Base-by-base conservation (phyloP, 345 rosid genomes). In the Turritis glabra region DNA sequence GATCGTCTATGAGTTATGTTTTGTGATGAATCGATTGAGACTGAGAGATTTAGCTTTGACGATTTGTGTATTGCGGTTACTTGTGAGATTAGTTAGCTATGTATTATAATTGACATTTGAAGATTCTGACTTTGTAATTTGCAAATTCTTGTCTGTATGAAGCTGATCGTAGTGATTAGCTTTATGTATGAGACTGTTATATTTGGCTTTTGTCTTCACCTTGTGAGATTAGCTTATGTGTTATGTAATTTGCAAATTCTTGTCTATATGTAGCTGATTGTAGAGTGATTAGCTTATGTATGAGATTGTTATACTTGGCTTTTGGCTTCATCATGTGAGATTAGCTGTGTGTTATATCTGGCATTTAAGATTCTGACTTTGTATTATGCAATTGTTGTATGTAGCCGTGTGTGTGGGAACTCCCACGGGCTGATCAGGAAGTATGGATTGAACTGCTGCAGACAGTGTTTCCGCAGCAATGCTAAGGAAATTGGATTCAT, bases 401-500 rank as follows among this genome's bases (percentile, higher is more conserved):
- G 43, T 43, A 79, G 82, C 67, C 82, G 82, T 41, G 82, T 79
- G 18, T 79, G 79, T 1, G 79, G 82, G 1, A 79, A 79, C 52
- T 74, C 82, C 0, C 82, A 79, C 21, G 82, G 76, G 35, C 23
- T 79, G 64, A 79, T 79, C 51, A 48, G 82, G 72, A 79, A 79
- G 73, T 79, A 79, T 15, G 82, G 79, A 0, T 67, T 79, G 26
- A 79, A 68, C 75, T 79, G 79, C 22, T 79, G 82, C 67, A 53
- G 60, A 9, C 66, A 82, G 12, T 46, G 46, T 15, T 40, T 40
- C 46, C 46, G 46, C 46, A 40, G 46, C 17, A 40, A 40, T 2
- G 46, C 46, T 15, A 40, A 40, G 46, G 71, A 75, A 48, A 75
- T 64, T 55, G 89, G 87, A 29, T 85, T 85, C 85, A 85, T 85